Conservation (phyloP, 1,139 yeast genomes). For the Arxiozyma telluris region DNA sequence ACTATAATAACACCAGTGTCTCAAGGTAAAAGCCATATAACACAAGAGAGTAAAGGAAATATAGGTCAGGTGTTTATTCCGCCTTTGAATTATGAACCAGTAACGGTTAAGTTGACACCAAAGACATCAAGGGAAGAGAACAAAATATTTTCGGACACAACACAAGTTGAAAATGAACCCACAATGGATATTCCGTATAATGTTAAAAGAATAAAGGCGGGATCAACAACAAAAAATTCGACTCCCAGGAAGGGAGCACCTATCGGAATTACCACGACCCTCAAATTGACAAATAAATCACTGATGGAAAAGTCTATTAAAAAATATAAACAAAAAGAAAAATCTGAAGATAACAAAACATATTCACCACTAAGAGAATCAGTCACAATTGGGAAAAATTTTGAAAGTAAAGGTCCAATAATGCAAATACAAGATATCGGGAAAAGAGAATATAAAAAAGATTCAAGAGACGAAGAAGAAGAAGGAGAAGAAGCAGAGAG, state of each 20-base stretch:
- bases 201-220: neutral
- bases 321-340: neutral
- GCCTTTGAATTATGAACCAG: neutral
- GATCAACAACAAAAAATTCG: neutral
- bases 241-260: neutral
- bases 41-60: neutral
- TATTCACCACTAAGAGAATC: neutral
- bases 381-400: neutral
- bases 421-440: neutral
- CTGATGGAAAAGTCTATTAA: conserved; percentile 2
- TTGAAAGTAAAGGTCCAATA: neutral
- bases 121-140: conserved; percentile 3
- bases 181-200: neutral
- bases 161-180: neutral
- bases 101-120: neutral
- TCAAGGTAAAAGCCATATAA: neutral
- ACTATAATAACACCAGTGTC: conserved; percentile 1
- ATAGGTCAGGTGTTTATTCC: neutral
- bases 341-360: neutral
- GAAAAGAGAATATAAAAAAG: neutral
- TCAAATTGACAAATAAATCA: neutral
- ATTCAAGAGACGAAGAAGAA: neutral
- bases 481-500: conserved; percentile 1
- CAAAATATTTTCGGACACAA: neutral
- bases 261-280: conserved; percentile 1